Conservation (phyloP, 176 grass and related monocot species). For the Oryza officinalis region DNA sequence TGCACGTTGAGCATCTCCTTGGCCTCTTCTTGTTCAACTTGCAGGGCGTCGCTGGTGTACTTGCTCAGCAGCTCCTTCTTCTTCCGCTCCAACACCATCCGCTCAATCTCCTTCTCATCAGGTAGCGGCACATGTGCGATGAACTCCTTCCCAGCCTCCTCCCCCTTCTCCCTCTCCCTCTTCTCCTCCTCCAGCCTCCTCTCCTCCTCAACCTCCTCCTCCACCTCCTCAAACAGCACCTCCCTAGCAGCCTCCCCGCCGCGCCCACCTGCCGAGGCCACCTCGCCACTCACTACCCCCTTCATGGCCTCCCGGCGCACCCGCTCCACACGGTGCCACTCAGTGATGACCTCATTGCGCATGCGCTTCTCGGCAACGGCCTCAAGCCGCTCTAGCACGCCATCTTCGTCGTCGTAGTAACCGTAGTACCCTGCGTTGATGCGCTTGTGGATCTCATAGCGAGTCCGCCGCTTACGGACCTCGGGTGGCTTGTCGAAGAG, state of each 20-base stretch:
- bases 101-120: constrained; percentile 92
- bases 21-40: constrained; percentile 77
- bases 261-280: constrained; percentile 54
- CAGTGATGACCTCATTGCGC: constrained; percentile 48
- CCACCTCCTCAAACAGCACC: constrained; percentile 86
- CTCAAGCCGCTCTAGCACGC: constrained; percentile 86
- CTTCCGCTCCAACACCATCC: constrained; percentile 90
- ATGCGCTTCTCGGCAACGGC: constrained; percentile 66
- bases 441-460: constrained; percentile 95
- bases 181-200: constrained; percentile 64
- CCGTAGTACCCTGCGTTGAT: constrained; percentile 92
- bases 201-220: constrained; percentile 97
- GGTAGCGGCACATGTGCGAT: constrained; percentile 86
- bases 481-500: constrained; percentile 97
- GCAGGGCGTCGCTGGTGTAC: constrained; percentile 71
- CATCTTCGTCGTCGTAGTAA: constrained; percentile 93
- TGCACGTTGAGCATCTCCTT: constrained; percentile 97
- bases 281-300: constrained; percentile 74
- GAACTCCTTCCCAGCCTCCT: constrained; percentile 69
- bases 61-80: constrained; percentile 91
- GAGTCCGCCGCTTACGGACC: constrained; percentile 68
- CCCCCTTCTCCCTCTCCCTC: constrained; percentile 59
- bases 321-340: constrained; percentile 73
- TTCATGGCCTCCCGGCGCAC: constrained; percentile 87
- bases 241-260: constrained; percentile 44